Percentiles rank a stretch among this genome's conserved stretches.
phyloP scores from a whole-genome alignment of 2,329 filamentous ascomycete species.

The Thelonectria blattea region DNA sequence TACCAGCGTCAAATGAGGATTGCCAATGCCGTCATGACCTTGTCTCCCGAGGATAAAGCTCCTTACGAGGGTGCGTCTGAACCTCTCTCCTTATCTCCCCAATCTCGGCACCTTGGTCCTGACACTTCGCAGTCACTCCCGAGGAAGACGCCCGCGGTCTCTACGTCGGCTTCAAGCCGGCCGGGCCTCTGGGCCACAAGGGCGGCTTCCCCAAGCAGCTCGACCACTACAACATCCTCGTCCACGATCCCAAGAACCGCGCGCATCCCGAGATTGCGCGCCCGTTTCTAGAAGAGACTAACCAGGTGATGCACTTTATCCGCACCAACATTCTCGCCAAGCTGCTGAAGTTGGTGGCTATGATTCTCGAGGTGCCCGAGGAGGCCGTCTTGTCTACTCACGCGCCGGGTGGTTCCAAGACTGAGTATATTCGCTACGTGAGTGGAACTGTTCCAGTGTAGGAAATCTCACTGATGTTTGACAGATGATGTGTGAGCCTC shows the following conservation, averaged over 20 bases:
- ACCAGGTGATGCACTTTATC: conserved; percentile 38
- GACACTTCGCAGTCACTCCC: conserved; percentile 29
- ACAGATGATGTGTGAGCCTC: conserved; percentile 47
- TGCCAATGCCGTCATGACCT: conserved; percentile 38
- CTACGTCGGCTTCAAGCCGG: conserved; percentile 40
- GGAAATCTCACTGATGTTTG: neutral
- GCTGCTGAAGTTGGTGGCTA: conserved; percentile 47
- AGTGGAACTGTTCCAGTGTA: neutral
- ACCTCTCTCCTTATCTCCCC: neutral
- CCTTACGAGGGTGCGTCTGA: conserved; percentile 41
- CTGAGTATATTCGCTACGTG: conserved; percentile 47
- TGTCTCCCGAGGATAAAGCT: conserved; percentile 36
- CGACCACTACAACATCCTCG: conserved; percentile 23
- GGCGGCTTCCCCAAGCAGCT: conserved; percentile 29
- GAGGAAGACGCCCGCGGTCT: conserved; percentile 39
- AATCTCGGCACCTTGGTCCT: neutral
- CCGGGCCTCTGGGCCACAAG: conserved; percentile 28
- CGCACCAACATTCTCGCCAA: conserved; percentile 40
- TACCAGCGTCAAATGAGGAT: conserved; percentile 37
- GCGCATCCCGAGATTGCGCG: conserved; percentile 29
- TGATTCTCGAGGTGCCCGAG: conserved; percentile 47
- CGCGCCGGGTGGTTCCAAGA: conserved; percentile 42
- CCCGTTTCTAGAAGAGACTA: conserved; percentile 34
- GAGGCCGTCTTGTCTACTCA: conserved; percentile 46
- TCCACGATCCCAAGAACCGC: conserved; percentile 35